phyloP scores from a whole-genome alignment of 768 basidiomycete species.

The Tephrocybe sp. region DNA sequence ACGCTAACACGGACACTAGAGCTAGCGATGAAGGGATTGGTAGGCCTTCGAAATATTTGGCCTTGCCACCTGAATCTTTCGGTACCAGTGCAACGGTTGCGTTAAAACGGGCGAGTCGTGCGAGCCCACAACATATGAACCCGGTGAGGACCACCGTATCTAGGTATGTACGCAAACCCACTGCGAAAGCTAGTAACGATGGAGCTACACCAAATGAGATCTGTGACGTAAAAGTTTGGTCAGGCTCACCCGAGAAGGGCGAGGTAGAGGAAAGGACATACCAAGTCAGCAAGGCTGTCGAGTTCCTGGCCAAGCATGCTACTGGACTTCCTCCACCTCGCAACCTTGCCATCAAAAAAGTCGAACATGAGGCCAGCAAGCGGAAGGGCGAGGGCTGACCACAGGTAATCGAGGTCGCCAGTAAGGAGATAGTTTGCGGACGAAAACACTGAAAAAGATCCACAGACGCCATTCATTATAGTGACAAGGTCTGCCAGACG shows the following conservation, averaged over 20 bases:
- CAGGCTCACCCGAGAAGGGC: not conserved
- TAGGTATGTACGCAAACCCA: constrained; percentile 88
- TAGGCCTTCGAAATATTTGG: constrained; percentile 95
- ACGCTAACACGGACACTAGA: constrained; percentile 76
- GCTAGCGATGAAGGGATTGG: constrained; percentile 90
- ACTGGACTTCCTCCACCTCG: constrained; percentile 92
- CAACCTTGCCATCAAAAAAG: constrained; percentile 96
- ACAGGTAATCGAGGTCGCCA: constrained; percentile 75
- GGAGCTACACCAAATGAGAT: constrained; percentile 98
- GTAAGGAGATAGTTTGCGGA: constrained; percentile 86
- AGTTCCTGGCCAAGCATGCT: constrained; percentile 97
- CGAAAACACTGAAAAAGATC: constrained; percentile 91
- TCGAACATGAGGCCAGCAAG: constrained; percentile 96
- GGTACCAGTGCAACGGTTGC: constrained; percentile 95
- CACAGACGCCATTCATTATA: constrained; percentile 98
- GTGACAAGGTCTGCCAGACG: constrained; percentile 97
- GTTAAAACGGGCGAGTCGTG: constrained; percentile 96
- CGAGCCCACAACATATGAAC: constrained; percentile 95
- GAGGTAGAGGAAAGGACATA: constrained; percentile 32
- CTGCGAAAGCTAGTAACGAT: constrained; percentile 84
- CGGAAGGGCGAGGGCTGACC: constrained; percentile 86
- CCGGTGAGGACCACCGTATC: constrained; percentile 84
- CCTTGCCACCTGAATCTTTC: constrained; percentile 82
- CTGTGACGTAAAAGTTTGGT: constrained; percentile 41
- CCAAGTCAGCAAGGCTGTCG: constrained; percentile 94